phyloP scores from a whole-genome alignment of 768 basidiomycete species.

The Hygrocybe punicea region DNA sequence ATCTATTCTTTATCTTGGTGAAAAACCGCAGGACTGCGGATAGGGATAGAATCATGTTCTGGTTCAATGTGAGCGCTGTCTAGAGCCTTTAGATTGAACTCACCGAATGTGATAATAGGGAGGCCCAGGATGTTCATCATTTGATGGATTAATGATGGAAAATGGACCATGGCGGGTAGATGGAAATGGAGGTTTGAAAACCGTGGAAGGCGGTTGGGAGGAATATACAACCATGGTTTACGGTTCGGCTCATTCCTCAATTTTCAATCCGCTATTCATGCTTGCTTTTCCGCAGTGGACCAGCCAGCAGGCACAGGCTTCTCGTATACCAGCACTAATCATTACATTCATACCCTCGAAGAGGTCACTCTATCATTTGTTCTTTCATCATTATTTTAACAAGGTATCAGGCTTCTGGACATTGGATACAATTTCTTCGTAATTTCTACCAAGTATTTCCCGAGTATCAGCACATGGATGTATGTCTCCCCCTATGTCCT shows the following conservation, averaged over 20 bases:
- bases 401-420: constrained; percentile 57
- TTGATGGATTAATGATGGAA: constrained; percentile 98
- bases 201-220: constrained; percentile 90
- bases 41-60: constrained; percentile 85
- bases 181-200: constrained; percentile 64
- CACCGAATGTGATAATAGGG: constrained; percentile 49
- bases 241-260: constrained; percentile 48
- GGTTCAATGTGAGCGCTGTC: constrained; percentile 81
- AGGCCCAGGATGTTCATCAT: constrained; percentile 95
- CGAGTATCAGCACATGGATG: constrained; percentile 77
- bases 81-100: not conserved
- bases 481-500: constrained; percentile 39
- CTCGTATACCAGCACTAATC: constrained; percentile 83
- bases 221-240: constrained; percentile 94
- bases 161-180: constrained; percentile 89
- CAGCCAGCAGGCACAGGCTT: constrained; percentile 96
- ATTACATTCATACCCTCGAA: constrained; percentile 74
- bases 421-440: constrained; percentile 77
- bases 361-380: constrained; percentile 41
- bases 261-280: constrained; percentile 1
- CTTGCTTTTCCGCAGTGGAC: constrained; percentile 61
- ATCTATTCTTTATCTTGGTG: constrained; percentile 85
- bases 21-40: constrained; percentile 88
- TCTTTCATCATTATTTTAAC: constrained; percentile 6
- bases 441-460: constrained; percentile 93